Evolutionary conservation across 345 rosid species (phyloP), one percentile per base, ranked within the genome.

Genomic region (Populus nigra): DNA sequence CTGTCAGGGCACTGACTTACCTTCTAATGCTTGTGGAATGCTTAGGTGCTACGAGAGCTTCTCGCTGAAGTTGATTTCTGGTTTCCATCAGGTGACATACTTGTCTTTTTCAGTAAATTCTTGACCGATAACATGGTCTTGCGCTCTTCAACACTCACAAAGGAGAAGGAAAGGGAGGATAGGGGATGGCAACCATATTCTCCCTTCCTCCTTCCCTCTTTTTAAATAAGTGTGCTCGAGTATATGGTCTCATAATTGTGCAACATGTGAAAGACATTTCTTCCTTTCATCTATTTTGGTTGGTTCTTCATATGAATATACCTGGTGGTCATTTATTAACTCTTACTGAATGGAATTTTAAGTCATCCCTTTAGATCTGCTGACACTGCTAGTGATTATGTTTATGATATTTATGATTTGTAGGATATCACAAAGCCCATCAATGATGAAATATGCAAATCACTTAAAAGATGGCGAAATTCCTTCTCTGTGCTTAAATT

Each of bases 371-470:
- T 35, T 27, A 66, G 78, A 50, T 50, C 5, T 7, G 15, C 38
- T 68, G 35, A 38, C 23, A 23, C 15, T 47, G 45, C 16, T 36
- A 25, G 50, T 27, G 13, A 23, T 3, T 29, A 9, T 33, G 20
- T 18, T 53, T 49, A 2, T 75, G n/a, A 43, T 76, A 61, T 75
- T 74, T 41, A 27, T 25, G 33, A 43, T 75, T 20, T 85, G 49
- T 81, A 95, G 99, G 99, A 95, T 85, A 89, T 93, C 69, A 92
- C 96, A 67, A 90, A 82, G 78, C 98, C 99, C 61, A 88, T 95
- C 71, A 86, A 85, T 50, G 98, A 93, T 49, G 93, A 95, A 84
- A 80, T 86, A 59, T 93, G 98, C 75, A 89, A 82, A 83, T 87
- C 91, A 38, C 94, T 95, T 25, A 92, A 90, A 83, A 84, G 90